Evolutionary conservation across 2,329 filamentous ascomycete genomes (phyloP), one percentile per base, ranked within the genome.

Genomic region (Diaporthe capsici): DNA sequence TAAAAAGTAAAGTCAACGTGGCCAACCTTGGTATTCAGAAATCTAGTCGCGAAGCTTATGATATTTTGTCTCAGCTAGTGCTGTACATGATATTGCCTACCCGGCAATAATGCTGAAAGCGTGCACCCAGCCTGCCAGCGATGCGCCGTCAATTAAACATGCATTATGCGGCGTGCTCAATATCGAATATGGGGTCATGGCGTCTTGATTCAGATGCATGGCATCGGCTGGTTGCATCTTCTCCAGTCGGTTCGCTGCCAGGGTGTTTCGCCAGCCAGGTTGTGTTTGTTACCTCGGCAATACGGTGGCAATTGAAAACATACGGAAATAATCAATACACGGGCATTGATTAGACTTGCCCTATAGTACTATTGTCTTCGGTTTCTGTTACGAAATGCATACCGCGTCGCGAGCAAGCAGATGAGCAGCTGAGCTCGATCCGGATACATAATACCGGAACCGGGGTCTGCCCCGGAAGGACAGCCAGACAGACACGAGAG

Each of bases 331-430:
- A 42, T 49, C 31, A 53, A 39, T 37, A 42, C 25, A 28, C 28
- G n/a, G 47, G 25, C 25, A 34, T 42, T 25, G 31, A 55, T 55
- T 55, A 55, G 49, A 4, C 15, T 42, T 55, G 7, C 31, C 17
- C 9, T 25, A 17, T 25, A 22, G 49, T 53, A 28, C n/a, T 5
- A 31, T 31, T 20, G 49, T n/a, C 8, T 8, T 17, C n/a, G 47
- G 34, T 70, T 55, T 28, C 22, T 37, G 49, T 55, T 70, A 55
- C 65, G 47, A 55, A 31, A 53, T 55, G 65, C 34, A 55, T 70
- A 70, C 65, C 22, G 34, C 65, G 49, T 55, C 34, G 65, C 47
- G 49, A 55, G 65, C 34, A 51, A 25, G 47, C 65, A 53, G 31
- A 51, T 51, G 63, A 49, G 44, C 63, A 51, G 22, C 31, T 39